Percentiles rank a stretch among this genome's conserved stretches.
Conservation (phyloP, 2,329 filamentous ascomycete species). For the Pyrenophora tritici-repentis region DNA sequence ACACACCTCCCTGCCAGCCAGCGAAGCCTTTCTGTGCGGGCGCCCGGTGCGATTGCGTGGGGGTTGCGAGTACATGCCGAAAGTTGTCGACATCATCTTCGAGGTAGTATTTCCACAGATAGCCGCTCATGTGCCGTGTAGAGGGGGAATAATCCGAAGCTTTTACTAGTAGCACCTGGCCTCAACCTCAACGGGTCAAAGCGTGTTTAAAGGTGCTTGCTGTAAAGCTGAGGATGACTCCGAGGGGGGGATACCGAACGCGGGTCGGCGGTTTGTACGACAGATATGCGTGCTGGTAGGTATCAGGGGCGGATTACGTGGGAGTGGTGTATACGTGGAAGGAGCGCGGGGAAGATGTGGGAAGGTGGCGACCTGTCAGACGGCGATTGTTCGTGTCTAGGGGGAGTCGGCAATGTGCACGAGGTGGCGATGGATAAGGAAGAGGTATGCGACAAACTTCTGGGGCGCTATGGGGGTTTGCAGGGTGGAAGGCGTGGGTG, state of each 20-base stretch:
- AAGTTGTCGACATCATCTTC: constrained; percentile 98
- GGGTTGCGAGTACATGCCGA: constrained; percentile 80
- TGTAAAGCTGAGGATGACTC: constrained; percentile 57
- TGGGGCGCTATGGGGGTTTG: constrained; percentile 2
- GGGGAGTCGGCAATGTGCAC: neutral
- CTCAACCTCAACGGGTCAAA: constrained; percentile 84
- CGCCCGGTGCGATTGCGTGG: constrained; percentile 63
- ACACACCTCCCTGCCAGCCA: constrained; percentile 39
- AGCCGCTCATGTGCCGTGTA: constrained; percentile 80
- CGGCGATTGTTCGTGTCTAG: constrained; percentile 3
- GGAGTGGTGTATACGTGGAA: neutral
- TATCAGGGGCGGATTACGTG: neutral
- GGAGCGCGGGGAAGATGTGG: constrained; percentile 7
- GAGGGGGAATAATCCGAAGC: constrained; percentile 51
- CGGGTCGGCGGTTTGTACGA: constrained; percentile 27
- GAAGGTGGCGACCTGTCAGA: constrained; percentile 19
- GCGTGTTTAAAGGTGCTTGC: constrained; percentile 82
- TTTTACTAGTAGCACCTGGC: constrained; percentile 76
- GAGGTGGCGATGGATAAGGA: constrained; percentile 1
- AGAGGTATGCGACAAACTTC: constrained; percentile 1
- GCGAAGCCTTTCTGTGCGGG: constrained; percentile 57
- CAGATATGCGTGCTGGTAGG: constrained; percentile 14
- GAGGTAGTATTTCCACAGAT: constrained; percentile 95
- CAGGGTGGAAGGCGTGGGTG: constrained; percentile 10
- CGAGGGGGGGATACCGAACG: constrained; percentile 27